phyloP scores from a whole-genome alignment of 352 stramenopile species.

The Globisporangium mamillatum region DNA sequence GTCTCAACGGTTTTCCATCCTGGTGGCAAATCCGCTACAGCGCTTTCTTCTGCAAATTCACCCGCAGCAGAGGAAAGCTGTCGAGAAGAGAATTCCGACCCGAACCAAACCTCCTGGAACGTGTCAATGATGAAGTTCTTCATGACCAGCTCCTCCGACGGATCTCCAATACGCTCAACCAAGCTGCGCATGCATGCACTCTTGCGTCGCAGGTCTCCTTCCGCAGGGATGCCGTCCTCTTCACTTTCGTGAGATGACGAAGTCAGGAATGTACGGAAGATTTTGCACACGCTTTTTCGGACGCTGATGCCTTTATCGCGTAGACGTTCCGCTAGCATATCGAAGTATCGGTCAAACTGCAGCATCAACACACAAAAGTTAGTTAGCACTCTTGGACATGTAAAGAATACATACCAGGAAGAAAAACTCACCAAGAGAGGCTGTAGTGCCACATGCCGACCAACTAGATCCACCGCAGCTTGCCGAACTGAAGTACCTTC shows the following conservation, averaged over 20 bases:
- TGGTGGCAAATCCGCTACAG: slow-evolving; percentile 31
- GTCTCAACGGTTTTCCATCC: slow-evolving; percentile 42
- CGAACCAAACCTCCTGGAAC: slow-evolving; percentile 88
- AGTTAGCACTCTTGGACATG: neutral
- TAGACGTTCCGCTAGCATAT: slow-evolving; percentile 64
- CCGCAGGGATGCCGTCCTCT: slow-evolving; percentile 12
- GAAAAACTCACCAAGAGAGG: slow-evolving; percentile 56
- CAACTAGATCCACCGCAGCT: slow-evolving; percentile 82
- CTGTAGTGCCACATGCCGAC: slow-evolving; percentile 75
- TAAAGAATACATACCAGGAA: neutral
- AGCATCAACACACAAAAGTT: neutral
- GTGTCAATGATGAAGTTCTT: slow-evolving; percentile 87
- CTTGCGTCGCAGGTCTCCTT: slow-evolving; percentile 43
- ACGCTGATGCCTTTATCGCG: slow-evolving; percentile 85
- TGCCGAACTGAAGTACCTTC: slow-evolving; percentile 78
- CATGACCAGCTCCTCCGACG: slow-evolving; percentile 63
- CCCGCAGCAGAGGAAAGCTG: slow-evolving; percentile 28
- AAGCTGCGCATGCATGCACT: slow-evolving; percentile 71
- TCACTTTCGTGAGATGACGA: slow-evolving; percentile 8
- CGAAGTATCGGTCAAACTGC: slow-evolving; percentile 83
- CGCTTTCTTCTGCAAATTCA: slow-evolving; percentile 38
- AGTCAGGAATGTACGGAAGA: slow-evolving; percentile 58
- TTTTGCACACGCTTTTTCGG: slow-evolving; percentile 82
- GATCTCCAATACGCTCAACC: slow-evolving; percentile 73
- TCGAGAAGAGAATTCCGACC: slow-evolving; percentile 43